Base-by-base conservation (phyloP, 2,329 filamentous ascomycete genomes). In the Penicillium vulpinum region DNA sequence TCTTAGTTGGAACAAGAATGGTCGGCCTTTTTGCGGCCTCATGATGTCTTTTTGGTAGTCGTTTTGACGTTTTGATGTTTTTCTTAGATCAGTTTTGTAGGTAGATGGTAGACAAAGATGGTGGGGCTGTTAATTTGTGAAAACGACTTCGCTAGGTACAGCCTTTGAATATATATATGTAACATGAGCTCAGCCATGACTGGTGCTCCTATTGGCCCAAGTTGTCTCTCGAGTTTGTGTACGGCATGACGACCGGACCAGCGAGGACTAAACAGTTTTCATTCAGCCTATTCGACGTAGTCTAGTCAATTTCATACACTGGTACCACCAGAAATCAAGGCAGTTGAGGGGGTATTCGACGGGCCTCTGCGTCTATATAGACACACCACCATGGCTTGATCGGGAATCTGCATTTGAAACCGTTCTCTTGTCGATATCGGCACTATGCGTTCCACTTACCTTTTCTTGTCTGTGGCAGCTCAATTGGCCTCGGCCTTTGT, bases 401-500 rank as follows among this genome's bases (percentile, higher is more conserved):
- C 4, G n/a, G 15, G 16, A n/a, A 18, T 43, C 22, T 41, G 9
- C 43, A 24, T 40, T 24, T 21, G 15, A 3, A 9, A 21, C 22
- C n/a, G 6, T 18, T 39, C 28, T 24, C 21, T 11, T 26, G 24
- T 48, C 24, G 11, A 39, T 29, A 18, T 24, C 28, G 44, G 24
- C 36, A 36, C 13, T 28, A 54, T 54, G 52, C 45, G 52, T 51
- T 41, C 46, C 21, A 28, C 31, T 40, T 60, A 21, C 26, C 47
- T 53, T 18, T 52, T 36, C 4, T 24, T 44, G 16, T 38, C 45
- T 9, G 52, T 57, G 18, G 35, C 38, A 26, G 21, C 28, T 28
- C 38, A 28, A n/a, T 21, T 57, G n/a, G 57, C 47, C 29, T 54
- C 45, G 28, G 58, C 54, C n/a, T 33, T 63, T 33, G 56, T 60